These are phyloP conservation scores for Microthlaspi erraticum DNA, from an alignment of 345 rosid species.

Conservation along the genomic window DNA sequence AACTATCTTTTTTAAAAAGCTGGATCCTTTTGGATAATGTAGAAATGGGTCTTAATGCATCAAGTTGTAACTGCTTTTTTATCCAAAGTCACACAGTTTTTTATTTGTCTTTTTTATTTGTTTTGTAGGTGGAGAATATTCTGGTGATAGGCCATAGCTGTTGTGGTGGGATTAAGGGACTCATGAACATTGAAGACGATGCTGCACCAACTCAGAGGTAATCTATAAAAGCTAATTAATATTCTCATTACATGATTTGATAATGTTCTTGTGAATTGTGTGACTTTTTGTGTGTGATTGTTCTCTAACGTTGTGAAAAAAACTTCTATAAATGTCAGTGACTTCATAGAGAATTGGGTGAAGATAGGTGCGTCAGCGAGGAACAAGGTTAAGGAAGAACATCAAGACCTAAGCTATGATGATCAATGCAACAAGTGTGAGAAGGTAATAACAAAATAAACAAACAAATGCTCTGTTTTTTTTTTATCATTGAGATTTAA, in stretches of 20 bases:
- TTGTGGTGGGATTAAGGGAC: slow-evolving; percentile 98
- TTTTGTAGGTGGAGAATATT: slow-evolving; percentile 68
- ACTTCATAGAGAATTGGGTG: slow-evolving; percentile 96
- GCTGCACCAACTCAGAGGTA: slow-evolving; percentile 43
- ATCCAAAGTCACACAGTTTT: slow-evolving; percentile 5
- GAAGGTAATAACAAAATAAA: slow-evolving; percentile 53
- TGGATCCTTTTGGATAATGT: slow-evolving; percentile 28
- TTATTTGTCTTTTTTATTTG: not conserved
- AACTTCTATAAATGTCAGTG: slow-evolving; percentile 51
- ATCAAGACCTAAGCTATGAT: slow-evolving; percentile 45
- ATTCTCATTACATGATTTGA: too few species aligned
- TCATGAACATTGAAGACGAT: slow-evolving; percentile 78
- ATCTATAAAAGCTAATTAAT: too few species aligned
- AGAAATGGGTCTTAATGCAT: slow-evolving; percentile 26
- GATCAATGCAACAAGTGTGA: slow-evolving; percentile 72
- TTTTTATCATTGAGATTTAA: too few species aligned
- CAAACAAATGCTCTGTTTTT: not conserved
- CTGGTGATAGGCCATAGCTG: slow-evolving; percentile 91
- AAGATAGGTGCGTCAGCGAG: slow-evolving; percentile 71
- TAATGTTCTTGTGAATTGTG: not conserved
- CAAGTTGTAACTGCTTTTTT: slow-evolving; percentile 21
- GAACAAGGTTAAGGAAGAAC: slow-evolving; percentile 58
- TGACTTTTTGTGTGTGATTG: not conserved
- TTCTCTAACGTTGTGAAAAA: not conserved
- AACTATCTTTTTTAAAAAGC: not conserved